Evolutionary conservation across 352 stramenopile species (phyloP), one percentile per base, ranked within the genome.

Genomic region (Phytophthora pistaciae): DNA sequence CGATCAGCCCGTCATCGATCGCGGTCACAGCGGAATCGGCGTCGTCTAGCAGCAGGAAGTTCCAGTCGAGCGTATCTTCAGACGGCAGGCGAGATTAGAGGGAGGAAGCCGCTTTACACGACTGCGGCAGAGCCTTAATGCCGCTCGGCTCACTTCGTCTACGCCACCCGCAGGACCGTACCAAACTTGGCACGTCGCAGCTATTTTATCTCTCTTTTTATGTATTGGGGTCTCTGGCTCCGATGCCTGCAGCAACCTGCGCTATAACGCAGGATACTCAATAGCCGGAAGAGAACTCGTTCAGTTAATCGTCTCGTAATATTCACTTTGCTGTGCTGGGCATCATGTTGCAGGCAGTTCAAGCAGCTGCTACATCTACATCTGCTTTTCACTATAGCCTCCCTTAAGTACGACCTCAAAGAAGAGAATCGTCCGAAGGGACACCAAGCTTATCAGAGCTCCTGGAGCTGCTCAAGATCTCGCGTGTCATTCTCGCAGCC

Each of bases 61-160:
- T 77, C 27, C 33, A 66, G 36, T 21, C 62, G 25, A 33, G 53
- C 11, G 40, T 68, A 59, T 46, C 59, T 31, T 18, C 66, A 54
- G 71, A 68, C 55, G 25, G 23, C 50, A 66, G 66, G n/a, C 67
- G 55, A 64, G 64, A 65, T 5, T 66, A 78, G 33, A 48, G n/a
- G 38, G 18, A 23, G 20, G 16, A 23, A 49, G 42, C 42, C 11
- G 38, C 38, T 11, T 7, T 7, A 14, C 38, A 18, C 38, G 38
- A 14, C 16, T 18, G 11, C 11, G 36, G 36, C 36, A 18, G 36
- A 42, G 10, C 13, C 40, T 13, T 11, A 10, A 42, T 42, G 10
- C 14, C 36, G 8, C 11, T 29, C 36, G 36, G 36, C 36, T 42
- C 36, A 42, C 36, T 42, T 42, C 36, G 36, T 42, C 36, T 11